These are phyloP conservation scores for Aspergillus kassunensis DNA, from an alignment of 495 filamentous ascomycete genomes.

Conservation along the genomic window DNA sequence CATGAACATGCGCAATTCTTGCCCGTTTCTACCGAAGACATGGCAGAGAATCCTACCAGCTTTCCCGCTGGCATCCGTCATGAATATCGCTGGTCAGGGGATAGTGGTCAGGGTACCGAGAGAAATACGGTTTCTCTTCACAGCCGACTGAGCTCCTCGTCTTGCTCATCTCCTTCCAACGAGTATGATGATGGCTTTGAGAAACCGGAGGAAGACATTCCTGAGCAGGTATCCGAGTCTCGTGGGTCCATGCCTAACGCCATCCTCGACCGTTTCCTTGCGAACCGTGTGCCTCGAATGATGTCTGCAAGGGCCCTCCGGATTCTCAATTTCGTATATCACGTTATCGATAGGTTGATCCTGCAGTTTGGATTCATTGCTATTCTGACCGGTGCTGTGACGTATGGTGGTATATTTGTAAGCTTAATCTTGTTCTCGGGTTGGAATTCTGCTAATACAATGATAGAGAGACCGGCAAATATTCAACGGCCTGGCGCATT, in stretches of 20 bases:
- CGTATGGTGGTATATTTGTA: conserved; percentile 69
- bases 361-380: conserved; percentile 62
- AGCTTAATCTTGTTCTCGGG: conserved; percentile 18
- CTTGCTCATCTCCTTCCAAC: conserved; percentile 46
- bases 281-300: conserved; percentile 48
- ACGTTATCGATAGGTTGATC: conserved; percentile 57
- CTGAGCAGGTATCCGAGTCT: conserved; percentile 24
- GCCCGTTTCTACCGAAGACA: conserved; percentile 63
- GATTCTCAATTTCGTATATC: conserved; percentile 54
- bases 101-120: conserved; percentile 88
- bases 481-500: conserved; percentile 89
- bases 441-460: conserved; percentile 1
- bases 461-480: conserved; percentile 53
- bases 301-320: conserved; percentile 59
- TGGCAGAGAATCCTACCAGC: conserved; percentile 57
- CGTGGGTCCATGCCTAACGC: conserved; percentile 44
- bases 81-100: conserved; percentile 67
- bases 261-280: conserved; percentile 44
- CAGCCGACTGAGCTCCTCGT: conserved; percentile 59
- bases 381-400: conserved; percentile 60
- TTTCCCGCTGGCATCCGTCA: conserved; percentile 39
- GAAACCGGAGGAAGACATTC: conserved; percentile 48
- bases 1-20: conserved; percentile 55
- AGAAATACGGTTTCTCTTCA: conserved; percentile 63
- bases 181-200: conserved; percentile 52